Percentiles rank a stretch among this genome's conserved stretches.
Evolutionary conservation across 768 basidiomycete genomes (phyloP).

Genomic region (Hygrophoropsis aurantiaca): DNA sequence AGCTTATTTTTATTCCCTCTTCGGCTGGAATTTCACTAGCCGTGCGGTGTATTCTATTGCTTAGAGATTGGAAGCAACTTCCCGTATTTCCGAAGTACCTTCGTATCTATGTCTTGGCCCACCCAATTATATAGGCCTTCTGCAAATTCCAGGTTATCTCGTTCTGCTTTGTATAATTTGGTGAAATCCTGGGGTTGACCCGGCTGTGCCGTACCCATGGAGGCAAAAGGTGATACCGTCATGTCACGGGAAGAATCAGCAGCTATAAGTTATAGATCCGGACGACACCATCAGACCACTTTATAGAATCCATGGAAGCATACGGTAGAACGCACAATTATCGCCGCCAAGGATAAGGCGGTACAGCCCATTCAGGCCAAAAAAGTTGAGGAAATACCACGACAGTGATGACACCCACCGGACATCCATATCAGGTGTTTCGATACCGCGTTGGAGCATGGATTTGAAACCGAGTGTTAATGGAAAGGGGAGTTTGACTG

Average conservation of each 20-base stretch:
- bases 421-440: conserved; percentile 96
- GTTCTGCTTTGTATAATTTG: conserved; percentile 89
- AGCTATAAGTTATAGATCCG: conserved; percentile 42
- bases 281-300: conserved; percentile 12
- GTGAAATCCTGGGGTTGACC: conserved; percentile 77
- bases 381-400: conserved; percentile 99
- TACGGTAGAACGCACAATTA: conserved; percentile 59
- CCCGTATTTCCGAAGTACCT: conserved; percentile 77
- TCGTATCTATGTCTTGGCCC: conserved; percentile 76
- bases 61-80: conserved; percentile 41
- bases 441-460: conserved; percentile 95
- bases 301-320: conserved; percentile 3
- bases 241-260: conserved; percentile 80
- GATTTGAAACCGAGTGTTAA: conserved; percentile 96
- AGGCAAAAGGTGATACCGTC: conserved; percentile 67
- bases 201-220: conserved; percentile 43
- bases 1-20: conserved; percentile 16
- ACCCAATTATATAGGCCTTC: conserved; percentile 85
- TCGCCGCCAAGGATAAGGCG: conserved; percentile 89
- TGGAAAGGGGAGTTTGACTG: conserved; percentile 96
- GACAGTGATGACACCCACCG: conserved; percentile 98
- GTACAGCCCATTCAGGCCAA: conserved; percentile 95
- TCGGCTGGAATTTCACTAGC: conserved; percentile 10
- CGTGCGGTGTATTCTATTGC: conserved; percentile 14
- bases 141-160: conserved; percentile 89